Evolutionary conservation across 306 rosid species (phyloP), one percentile per base, ranked within the genome.

Genomic region (Medicago lupulina): DNA sequence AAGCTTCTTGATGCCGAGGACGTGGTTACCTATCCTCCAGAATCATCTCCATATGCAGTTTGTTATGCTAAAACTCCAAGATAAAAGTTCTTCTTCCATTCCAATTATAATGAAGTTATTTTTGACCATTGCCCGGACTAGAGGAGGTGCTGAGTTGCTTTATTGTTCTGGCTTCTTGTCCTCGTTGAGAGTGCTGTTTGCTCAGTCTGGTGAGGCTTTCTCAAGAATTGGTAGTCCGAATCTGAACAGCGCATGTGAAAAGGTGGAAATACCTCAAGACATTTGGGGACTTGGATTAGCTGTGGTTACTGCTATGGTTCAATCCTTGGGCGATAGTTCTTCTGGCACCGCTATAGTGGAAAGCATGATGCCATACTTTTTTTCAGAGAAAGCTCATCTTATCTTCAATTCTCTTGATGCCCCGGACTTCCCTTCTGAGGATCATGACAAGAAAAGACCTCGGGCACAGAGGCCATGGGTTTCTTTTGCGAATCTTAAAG

Each of bases 61-160:
- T 79, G 70, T 92, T 67, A 72, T 89, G 83, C 75, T 83, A 75
- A 95, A 87, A 88, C 92, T 95, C 84, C 92, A 86, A 72, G 92
- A 90, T 81, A 88, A 82, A 78, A 85, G 81, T 17, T 58, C 79
- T 55, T 69, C 83, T 28, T 82, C 92, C 40, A 77, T 85, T 78
- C 96, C 90, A 19, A 74, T 84, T 74, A 76, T 89, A 66, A 60
- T 95, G 92, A 92, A 89, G 82, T 95, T 92, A 87, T 84, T 95
- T 80, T 78, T 95, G 86, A 90, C 98, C 73, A 84, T 95, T 61
- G 92, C 96, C 57, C 95, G 82, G 72, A 89, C 92, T 49, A 89
- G 85, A 77, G 97, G 85, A 83, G 97, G 97, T 78, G 97, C 98
- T 65, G 96, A 89, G 76, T 84, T 95, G 93, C 98, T 95, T 75